phyloP scores from a whole-genome alignment of 208 protist species.

The Acanthamoeba healyi region DNA sequence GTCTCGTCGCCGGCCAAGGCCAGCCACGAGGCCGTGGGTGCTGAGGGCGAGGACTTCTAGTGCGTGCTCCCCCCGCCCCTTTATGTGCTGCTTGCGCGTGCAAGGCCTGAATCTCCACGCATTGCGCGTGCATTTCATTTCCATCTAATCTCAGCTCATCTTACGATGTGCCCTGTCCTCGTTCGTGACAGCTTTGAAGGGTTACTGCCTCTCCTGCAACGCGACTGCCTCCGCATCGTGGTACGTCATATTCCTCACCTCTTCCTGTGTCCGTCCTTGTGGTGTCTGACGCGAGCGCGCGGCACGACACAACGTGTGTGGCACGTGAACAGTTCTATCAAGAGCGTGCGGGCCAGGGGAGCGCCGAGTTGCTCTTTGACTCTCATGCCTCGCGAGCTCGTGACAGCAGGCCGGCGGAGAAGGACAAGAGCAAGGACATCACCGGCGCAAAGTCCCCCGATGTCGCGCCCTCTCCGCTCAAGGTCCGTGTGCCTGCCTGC shows the following conservation, averaged over 20 bases:
- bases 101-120: neutral
- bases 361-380: slow-evolving; percentile 32
- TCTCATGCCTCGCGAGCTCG: neutral
- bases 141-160: neutral
- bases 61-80: neutral
- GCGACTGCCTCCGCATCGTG: neutral
- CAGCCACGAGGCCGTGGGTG: neutral
- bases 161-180: neutral
- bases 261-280: neutral
- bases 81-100: no score
- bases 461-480: neutral
- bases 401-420: neutral
- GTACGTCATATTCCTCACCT: neutral
- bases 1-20: neutral
- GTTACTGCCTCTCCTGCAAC: neutral
- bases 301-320: neutral
- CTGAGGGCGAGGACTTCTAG: slow-evolving; percentile 14
- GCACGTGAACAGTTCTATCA: slow-evolving; percentile 2
- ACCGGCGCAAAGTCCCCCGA: neutral
- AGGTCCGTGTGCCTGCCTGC: no score
- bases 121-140: neutral
- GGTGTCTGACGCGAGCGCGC: no score
- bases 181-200: slow-evolving; percentile 6
- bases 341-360: slow-evolving; percentile 20
- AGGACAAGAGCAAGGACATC: neutral